A percentile compares a stretch with the other conserved stretches of the same genome.
Conservation (phyloP, 164 flowering plant genomes). For the Brasenia schreberi region DNA sequence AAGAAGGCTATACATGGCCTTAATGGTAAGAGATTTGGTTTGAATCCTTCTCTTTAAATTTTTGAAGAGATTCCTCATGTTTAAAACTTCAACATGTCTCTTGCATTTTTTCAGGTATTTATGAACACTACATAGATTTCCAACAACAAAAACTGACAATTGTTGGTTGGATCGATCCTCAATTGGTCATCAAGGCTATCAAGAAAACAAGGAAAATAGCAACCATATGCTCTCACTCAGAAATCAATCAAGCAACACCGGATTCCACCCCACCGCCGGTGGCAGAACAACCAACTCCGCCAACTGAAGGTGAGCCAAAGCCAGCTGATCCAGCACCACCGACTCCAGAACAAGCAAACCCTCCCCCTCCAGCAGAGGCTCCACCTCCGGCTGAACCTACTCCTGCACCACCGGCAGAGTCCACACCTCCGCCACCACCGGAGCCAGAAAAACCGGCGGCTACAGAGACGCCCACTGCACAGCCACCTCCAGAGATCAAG, state of each 20-base stretch:
- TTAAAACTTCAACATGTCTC: too few relatives aligned
- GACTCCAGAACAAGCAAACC: slow-evolving; percentile 7
- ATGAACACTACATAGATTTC: slow-evolving; percentile 48
- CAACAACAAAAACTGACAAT: slow-evolving; percentile 72
- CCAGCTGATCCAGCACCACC: neutral
- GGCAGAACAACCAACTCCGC: slow-evolving; percentile 14
- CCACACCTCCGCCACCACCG: slow-evolving; percentile 20
- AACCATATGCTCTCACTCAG: slow-evolving; percentile 54
- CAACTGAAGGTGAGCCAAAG: slow-evolving; percentile 4
- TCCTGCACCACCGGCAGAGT: slow-evolving; percentile 16
- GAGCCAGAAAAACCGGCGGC: slow-evolving; percentile 28
- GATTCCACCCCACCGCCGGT: slow-evolving; percentile 32
- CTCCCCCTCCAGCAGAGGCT: slow-evolving; percentile 21
- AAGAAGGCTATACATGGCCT: slow-evolving; percentile 75
- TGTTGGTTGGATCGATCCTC: slow-evolving; percentile 82
- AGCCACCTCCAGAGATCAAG: slow-evolving; percentile 37
- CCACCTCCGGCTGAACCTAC: slow-evolving; percentile 23
- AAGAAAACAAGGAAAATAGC: slow-evolving; percentile 74
- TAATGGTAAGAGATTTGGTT: slow-evolving; percentile 23
- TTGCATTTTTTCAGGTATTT: slow-evolving; percentile 43
- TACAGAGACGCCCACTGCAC: slow-evolving; percentile 3
- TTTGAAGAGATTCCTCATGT: too few relatives aligned
- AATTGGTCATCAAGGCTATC: slow-evolving; percentile 66
- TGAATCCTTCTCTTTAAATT: too few relatives aligned
- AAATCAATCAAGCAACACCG: slow-evolving; percentile 12